Conservation (phyloP, 2,329 filamentous ascomycete species). For the Clonostachys solani region DNA sequence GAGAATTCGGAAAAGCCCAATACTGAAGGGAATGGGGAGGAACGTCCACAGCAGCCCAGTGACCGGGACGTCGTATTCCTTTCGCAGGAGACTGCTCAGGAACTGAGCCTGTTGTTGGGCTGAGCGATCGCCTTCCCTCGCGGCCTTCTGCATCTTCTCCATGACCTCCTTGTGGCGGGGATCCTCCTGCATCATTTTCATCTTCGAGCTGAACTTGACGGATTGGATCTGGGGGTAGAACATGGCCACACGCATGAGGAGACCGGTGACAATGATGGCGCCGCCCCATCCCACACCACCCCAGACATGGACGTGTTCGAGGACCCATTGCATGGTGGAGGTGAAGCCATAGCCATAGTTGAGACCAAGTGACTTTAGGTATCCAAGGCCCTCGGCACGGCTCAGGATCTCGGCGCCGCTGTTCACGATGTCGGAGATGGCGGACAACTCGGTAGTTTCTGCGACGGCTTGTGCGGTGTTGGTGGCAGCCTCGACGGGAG, state of each 20-base stretch:
- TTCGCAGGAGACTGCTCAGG: constrained; percentile 26
- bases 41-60: constrained; percentile 29
- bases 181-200: constrained; percentile 51
- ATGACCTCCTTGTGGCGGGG: constrained; percentile 46
- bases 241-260: constrained; percentile 60
- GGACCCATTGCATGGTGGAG: constrained; percentile 63
- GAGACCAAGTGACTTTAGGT: constrained; percentile 75
- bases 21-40: constrained; percentile 62
- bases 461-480: constrained; percentile 5
- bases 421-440: constrained; percentile 26
- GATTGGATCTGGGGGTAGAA: constrained; percentile 53
- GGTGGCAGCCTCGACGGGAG: constrained; percentile 5
- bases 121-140: constrained; percentile 43
- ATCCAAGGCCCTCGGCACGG: constrained; percentile 75
- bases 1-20: constrained; percentile 75
- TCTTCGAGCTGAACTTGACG: constrained; percentile 41
- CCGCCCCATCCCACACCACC: constrained; percentile 78
- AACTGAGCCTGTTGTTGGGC: constrained; percentile 21
- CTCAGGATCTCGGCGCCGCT: constrained; percentile 34
- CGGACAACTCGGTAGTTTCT: constrained; percentile 17
- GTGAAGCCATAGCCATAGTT: constrained; percentile 86
- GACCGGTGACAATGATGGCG: constrained; percentile 62
- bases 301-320: constrained; percentile 82
- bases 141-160: constrained; percentile 43
- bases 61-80: constrained; percentile 27